phyloP scores from a whole-genome alignment of 163 green algal genomes.

The Prototheca cutis region DNA sequence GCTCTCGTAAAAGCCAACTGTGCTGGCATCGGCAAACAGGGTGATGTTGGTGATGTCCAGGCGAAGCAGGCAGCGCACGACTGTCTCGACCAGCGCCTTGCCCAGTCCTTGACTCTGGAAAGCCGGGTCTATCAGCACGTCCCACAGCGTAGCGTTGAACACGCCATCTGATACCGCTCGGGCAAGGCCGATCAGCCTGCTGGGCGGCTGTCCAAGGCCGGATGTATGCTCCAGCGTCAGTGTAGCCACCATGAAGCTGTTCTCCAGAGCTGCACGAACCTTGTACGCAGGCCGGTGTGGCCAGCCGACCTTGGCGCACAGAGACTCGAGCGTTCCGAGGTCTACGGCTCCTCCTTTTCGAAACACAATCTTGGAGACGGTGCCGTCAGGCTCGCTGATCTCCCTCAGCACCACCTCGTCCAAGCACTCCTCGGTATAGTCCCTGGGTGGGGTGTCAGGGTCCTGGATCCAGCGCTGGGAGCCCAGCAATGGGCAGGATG shows the following conservation, averaged over 20 bases:
- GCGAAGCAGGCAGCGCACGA: constrained; percentile 52
- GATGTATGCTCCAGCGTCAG: constrained; percentile 42
- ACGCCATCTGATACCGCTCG: constrained; percentile 82
- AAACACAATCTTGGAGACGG: constrained; percentile 50
- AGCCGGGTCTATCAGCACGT: constrained; percentile 42
- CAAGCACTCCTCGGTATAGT: constrained; percentile 18
- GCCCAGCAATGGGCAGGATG: too few relatives aligned
- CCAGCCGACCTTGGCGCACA: constrained; percentile 85
- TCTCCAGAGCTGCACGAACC: constrained; percentile 72
- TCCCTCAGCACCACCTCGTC: constrained; percentile 59
- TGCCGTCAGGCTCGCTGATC: constrained; percentile 30
- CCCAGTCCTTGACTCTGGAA: constrained; percentile 71
- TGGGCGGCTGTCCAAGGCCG: neutral
- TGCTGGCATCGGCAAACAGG: constrained; percentile 84
- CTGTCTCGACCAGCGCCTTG: constrained; percentile 82
- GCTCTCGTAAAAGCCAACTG: constrained; percentile 79
- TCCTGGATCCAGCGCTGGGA: too few relatives aligned
- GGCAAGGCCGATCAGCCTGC: constrained; percentile 59
- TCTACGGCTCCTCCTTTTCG: constrained; percentile 47
- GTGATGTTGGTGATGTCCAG: constrained; percentile 87
- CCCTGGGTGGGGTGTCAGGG: too few relatives aligned
- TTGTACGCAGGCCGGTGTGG: constrained; percentile 61
- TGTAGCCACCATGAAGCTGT: constrained; percentile 77
- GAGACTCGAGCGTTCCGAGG: constrained; percentile 46
- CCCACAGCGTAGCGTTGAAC: constrained; percentile 97